These are phyloP conservation scores for Pleomassaria siparia DNA, from an alignment of 2,329 filamentous ascomycete species.

Conservation along the genomic window DNA sequence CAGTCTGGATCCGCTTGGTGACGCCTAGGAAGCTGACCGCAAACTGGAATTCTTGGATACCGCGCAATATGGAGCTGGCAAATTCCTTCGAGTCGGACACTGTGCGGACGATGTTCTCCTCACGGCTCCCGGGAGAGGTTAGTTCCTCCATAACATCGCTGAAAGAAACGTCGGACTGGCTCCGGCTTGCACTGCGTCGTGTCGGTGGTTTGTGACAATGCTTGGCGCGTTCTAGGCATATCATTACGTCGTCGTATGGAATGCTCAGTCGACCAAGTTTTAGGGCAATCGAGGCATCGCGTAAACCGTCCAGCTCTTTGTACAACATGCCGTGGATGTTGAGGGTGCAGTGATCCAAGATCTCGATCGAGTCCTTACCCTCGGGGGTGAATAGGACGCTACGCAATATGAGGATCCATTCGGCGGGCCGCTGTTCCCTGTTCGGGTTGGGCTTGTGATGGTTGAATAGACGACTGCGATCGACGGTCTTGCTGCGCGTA, in stretches of 20 bases:
- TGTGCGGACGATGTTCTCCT: conserved; percentile 73
- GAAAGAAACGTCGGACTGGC: conserved; percentile 62
- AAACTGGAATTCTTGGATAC: conserved; percentile 95
- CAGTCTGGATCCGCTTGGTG: conserved; percentile 73
- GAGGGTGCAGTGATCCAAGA: conserved; percentile 83
- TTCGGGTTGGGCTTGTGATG: conserved; percentile 51
- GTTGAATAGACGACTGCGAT: conserved; percentile 85
- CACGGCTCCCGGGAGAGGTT: conserved; percentile 65
- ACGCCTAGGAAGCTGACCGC: conserved; percentile 88
- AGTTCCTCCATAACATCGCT: conserved; percentile 74
- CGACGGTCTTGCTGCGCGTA: conserved; percentile 86
- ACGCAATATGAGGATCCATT: conserved; percentile 87
- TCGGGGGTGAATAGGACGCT: conserved; percentile 88
- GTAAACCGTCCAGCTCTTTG: conserved; percentile 79
- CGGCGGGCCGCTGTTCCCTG: conserved; percentile 74
- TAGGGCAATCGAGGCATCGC: conserved; percentile 84
- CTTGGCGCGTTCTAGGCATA: conserved; percentile 61
- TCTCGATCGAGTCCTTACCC: conserved; percentile 79
- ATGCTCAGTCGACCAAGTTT: conserved; percentile 90
- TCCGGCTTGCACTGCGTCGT: conserved; percentile 22
- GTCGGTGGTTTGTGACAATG: conserved; percentile 38
- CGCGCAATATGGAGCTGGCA: conserved; percentile 81
- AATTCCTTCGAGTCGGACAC: conserved; percentile 94
- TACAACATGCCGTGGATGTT: conserved; percentile 92
- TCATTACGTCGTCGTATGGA: conserved; percentile 81